Percentiles rank a stretch among this genome's conserved stretches.
phyloP scores from a whole-genome alignment of 73 alveolate genomes.

The Stentor roeselii region DNA sequence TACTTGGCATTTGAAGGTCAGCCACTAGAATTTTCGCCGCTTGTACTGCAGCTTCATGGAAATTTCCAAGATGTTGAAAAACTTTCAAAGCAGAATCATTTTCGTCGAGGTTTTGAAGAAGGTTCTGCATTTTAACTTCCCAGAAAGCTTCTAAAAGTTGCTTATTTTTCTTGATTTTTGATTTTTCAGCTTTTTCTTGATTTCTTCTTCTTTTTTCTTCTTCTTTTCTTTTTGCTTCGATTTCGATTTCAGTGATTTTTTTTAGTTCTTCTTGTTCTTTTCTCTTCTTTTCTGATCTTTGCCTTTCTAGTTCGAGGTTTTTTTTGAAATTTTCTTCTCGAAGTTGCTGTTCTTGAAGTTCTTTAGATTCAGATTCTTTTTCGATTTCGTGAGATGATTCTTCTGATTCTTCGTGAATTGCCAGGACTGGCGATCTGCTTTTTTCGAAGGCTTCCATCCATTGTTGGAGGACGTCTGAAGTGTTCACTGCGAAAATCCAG shows the following conservation, averaged over 20 bases:
- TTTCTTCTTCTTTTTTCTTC: neutral
- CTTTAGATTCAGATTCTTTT: neutral
- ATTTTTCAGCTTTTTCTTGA: neutral
- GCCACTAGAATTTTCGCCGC: neutral
- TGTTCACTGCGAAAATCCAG: slow-evolving; percentile 8
- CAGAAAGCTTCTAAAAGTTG: neutral
- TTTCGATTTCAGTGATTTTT: neutral
- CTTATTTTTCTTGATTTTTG: neutral
- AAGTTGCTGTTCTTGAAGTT: slow-evolving; percentile 7
- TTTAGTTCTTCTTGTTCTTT: slow-evolving; percentile 18
- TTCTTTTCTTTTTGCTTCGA: neutral
- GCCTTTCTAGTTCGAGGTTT: neutral
- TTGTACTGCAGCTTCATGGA: neutral
- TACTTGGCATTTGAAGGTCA: neutral
- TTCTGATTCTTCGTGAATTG: neutral
- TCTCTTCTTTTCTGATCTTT: neutral
- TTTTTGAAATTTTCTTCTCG: slow-evolving; percentile 23
- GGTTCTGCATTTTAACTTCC: neutral
- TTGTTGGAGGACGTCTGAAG: neutral
- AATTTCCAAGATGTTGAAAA: neutral
- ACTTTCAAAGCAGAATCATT: neutral
- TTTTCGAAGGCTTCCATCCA: neutral
- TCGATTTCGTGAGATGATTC: neutral
- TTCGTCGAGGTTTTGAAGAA: neutral
- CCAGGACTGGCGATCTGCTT: neutral